phyloP scores from a whole-genome alignment of 106 monocot genomes.

The Allium sativum region DNA sequence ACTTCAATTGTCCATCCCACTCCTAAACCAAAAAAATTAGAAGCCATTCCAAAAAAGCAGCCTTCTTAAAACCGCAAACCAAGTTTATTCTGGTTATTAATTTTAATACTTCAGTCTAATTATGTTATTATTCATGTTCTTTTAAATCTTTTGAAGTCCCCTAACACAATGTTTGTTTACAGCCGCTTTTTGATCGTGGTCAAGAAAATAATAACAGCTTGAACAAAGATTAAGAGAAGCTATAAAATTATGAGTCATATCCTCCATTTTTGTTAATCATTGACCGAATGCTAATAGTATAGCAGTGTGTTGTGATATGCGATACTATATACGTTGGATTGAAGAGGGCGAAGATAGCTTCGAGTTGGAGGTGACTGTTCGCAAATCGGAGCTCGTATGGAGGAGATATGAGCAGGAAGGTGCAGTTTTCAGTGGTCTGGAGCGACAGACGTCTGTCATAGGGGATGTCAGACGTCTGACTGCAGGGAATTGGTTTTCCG shows the following conservation, averaged over 20 bases:
- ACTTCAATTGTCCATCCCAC: slow-evolving; percentile 31
- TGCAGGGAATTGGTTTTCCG: too few relatives aligned
- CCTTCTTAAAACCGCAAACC: slow-evolving; percentile 41
- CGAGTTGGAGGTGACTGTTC: too few relatives aligned
- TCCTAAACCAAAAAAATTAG: slow-evolving; percentile 42
- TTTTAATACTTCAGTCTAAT: too few relatives aligned
- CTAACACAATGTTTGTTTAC: slow-evolving; percentile 14
- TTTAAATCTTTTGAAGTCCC: slow-evolving; percentile 4
- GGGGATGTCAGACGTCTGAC: too few relatives aligned
- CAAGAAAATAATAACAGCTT: slow-evolving; percentile 32
- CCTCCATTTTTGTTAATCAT: slow-evolving; percentile 18
- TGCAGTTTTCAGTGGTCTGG: too few relatives aligned
- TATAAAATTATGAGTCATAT: slow-evolving; percentile 70
- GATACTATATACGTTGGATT: too few relatives aligned
- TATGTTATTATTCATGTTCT: background rate
- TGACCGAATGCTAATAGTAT: background rate
- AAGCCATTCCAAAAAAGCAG: slow-evolving; percentile 9
- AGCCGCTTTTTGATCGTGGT: slow-evolving; percentile 54
- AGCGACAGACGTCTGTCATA: too few relatives aligned
- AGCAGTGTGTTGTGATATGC: too few relatives aligned
- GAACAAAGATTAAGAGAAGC: slow-evolving; percentile 30
- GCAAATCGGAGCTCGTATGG: too few relatives aligned
- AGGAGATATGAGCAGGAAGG: too few relatives aligned
- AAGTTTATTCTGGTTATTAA: slow-evolving; percentile 34
- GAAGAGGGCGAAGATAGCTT: too few relatives aligned